Evolutionary conservation across 768 basidiomycete species (phyloP).

Genomic region (Botryobasidium botryosum): DNA sequence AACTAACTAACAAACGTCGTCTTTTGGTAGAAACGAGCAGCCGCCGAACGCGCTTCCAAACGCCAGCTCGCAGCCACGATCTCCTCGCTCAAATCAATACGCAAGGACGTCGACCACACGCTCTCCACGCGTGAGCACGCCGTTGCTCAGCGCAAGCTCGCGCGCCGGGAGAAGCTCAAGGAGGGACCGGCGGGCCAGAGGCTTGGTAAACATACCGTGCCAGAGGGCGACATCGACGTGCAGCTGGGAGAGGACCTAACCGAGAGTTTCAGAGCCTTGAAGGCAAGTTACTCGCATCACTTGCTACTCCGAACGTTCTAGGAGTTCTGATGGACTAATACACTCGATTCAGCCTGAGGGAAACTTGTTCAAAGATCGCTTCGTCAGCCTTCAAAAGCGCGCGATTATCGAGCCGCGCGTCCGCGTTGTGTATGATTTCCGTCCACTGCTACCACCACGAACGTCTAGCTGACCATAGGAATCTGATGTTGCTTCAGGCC

Average conservation of each 20-base stretch:
- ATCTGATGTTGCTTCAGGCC: neutral
- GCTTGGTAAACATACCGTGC: conserved; percentile 66
- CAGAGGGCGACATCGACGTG: conserved; percentile 52
- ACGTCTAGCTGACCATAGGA: neutral
- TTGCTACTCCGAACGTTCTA: neutral
- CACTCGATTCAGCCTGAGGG: conserved; percentile 56
- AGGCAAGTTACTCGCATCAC: conserved; percentile 33
- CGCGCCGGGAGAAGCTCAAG: conserved; percentile 32
- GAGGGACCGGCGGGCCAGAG: conserved; percentile 54
- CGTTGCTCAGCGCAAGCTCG: conserved; percentile 22
- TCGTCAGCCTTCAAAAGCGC: conserved; percentile 72
- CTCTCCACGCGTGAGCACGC: conserved; percentile 25
- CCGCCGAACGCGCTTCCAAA: conserved; percentile 38
- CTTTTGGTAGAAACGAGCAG: conserved; percentile 37
- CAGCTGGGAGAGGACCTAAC: conserved; percentile 82
- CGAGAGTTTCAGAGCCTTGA: conserved; percentile 67
- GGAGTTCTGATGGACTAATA: neutral
- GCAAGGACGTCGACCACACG: conserved; percentile 25
- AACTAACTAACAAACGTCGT: neutral
- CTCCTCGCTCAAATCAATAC: conserved; percentile 35
- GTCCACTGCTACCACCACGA: neutral
- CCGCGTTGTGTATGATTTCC: conserved; percentile 45
- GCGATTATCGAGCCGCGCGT: conserved; percentile 75
- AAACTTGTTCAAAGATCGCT: conserved; percentile 80
- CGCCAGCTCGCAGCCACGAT: conserved; percentile 49